A percentile compares a stretch with the other conserved stretches of the same genome.
phyloP scores from a whole-genome alignment of 257 asterid species.

The Penstemon barbatus region DNA sequence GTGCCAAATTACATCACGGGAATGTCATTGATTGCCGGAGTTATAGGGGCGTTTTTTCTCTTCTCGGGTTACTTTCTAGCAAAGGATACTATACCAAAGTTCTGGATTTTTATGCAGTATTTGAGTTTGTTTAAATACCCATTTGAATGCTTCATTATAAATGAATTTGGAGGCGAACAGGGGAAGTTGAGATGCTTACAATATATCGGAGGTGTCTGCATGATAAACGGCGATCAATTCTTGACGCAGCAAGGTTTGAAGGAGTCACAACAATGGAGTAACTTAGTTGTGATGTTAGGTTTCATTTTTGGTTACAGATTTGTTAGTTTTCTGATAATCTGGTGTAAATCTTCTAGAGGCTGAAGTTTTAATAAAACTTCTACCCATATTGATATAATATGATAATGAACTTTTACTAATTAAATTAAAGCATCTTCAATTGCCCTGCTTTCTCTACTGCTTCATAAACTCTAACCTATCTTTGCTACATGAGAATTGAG shows the following conservation, averaged over 20 bases:
- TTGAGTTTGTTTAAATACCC: conserved; percentile 80
- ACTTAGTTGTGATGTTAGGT: conserved; percentile 53
- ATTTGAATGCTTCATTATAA: conserved; percentile 71
- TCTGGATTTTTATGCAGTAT: conserved; percentile 65
- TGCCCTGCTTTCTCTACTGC: too few relatives aligned
- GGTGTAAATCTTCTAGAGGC: conserved; percentile 46
- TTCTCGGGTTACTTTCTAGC: conserved; percentile 77
- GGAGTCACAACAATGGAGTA: conserved; percentile 65
- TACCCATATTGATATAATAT: too few relatives aligned
- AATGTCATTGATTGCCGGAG: conserved; percentile 55
- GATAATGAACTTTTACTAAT: too few relatives aligned
- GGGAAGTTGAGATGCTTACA: conserved; percentile 59
- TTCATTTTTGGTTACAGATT: conserved; percentile 61
- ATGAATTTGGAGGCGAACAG: conserved; percentile 65
- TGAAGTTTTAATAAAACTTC: conserved; percentile 22
- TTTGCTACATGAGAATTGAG: too few relatives aligned
- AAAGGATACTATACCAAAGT: conserved; percentile 58
- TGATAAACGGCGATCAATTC: conserved; percentile 51
- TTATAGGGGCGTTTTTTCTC: conserved; percentile 69
- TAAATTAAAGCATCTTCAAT: too few relatives aligned
- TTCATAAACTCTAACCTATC: too few relatives aligned
- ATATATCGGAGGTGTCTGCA: conserved; percentile 43
- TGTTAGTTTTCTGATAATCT: conserved; percentile 51
- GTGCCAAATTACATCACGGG: conserved; percentile 67
- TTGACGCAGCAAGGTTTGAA: conserved; percentile 52